A percentile compares a stretch with the other conserved stretches of the same genome.
These are phyloP conservation scores for Pterocarpus santalinus DNA, from an alignment of 306 rosid species.

Conservation along the genomic window DNA sequence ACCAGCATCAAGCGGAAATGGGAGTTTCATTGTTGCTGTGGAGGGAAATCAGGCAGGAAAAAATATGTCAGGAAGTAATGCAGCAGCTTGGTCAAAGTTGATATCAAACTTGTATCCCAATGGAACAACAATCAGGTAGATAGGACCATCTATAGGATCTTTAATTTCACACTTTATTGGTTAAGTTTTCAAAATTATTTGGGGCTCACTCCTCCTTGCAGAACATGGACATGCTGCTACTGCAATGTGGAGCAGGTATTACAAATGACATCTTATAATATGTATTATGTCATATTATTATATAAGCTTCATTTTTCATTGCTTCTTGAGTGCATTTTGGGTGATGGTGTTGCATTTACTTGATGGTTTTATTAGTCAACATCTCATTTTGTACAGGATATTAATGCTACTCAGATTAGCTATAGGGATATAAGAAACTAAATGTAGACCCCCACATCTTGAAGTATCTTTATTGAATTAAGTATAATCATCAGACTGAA, in stretches of 20 bases:
- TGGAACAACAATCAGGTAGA: slow-evolving; percentile 79
- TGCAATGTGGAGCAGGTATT: slow-evolving; percentile 91
- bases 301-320: slow-evolving; percentile 27
- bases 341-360: slow-evolving; percentile 27
- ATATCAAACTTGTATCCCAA: slow-evolving; percentile 76
- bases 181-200: slow-evolving; percentile 38
- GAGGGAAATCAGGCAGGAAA: slow-evolving; percentile 62
- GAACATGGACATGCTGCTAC: slow-evolving; percentile 83
- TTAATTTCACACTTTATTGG: not conserved
- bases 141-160: slow-evolving; percentile 38
- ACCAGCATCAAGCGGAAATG: slow-evolving; percentile 84
- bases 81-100: slow-evolving; percentile 76
- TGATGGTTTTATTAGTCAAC: slow-evolving; percentile 33
- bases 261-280: slow-evolving; percentile 16
- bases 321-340: slow-evolving; percentile 41
- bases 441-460: slow-evolving; percentile 25
- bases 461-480: slow-evolving; percentile 36
- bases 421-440: slow-evolving; percentile 21
- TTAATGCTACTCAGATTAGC: not conserved
- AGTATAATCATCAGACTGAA: slow-evolving; percentile 17
- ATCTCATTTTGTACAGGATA: slow-evolving; percentile 33
- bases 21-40: slow-evolving; percentile 57
- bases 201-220: slow-evolving; percentile 63
- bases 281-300: slow-evolving; percentile 26
- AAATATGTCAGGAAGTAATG: slow-evolving; percentile 55